Conservation (phyloP, 2,329 filamentous ascomycete genomes). For the Xylariaceae sp. region DNA sequence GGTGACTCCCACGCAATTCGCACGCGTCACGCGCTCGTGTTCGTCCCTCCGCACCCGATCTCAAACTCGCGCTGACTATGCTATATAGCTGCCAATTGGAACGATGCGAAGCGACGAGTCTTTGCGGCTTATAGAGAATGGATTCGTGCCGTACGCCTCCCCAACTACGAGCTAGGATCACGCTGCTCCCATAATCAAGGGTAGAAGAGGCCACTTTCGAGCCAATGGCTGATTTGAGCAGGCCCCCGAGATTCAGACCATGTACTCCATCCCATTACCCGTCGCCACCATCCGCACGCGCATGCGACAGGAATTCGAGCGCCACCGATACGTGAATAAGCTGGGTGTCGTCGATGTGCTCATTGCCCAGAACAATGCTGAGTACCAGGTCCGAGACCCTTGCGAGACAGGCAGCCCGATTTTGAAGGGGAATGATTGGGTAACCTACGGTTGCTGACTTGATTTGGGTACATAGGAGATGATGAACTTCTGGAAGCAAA, state of each 20-base stretch:
- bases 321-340: slow-evolving; percentile 89
- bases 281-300: slow-evolving; percentile 85
- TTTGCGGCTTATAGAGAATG: slow-evolving; percentile 89
- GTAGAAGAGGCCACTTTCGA: neutral
- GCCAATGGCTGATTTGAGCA: slow-evolving; percentile 36
- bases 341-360: slow-evolving; percentile 84
- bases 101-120: slow-evolving; percentile 82
- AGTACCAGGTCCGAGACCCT: slow-evolving; percentile 71
- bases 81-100: slow-evolving; percentile 74
- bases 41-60: slow-evolving; percentile 33
- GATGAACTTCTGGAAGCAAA: slow-evolving; percentile 98
- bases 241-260: slow-evolving; percentile 94
- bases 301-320: slow-evolving; percentile 94
- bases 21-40: slow-evolving; percentile 76
- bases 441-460: neutral
- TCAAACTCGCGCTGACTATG: slow-evolving; percentile 29
- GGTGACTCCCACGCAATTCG: slow-evolving; percentile 91
- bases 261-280: slow-evolving; percentile 91
- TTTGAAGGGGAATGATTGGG: neutral
- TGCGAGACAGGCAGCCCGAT: neutral
- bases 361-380: slow-evolving; percentile 83
- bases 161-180: too few relatives aligned
- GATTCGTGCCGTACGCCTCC: slow-evolving; percentile 81
- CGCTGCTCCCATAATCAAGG: too few relatives aligned
- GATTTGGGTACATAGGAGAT: slow-evolving; percentile 66